A percentile compares a stretch with the other conserved stretches of the same genome.
Evolutionary conservation across 2,329 filamentous ascomycete genomes (phyloP).

Genomic region (Colletotrichum lini): DNA sequence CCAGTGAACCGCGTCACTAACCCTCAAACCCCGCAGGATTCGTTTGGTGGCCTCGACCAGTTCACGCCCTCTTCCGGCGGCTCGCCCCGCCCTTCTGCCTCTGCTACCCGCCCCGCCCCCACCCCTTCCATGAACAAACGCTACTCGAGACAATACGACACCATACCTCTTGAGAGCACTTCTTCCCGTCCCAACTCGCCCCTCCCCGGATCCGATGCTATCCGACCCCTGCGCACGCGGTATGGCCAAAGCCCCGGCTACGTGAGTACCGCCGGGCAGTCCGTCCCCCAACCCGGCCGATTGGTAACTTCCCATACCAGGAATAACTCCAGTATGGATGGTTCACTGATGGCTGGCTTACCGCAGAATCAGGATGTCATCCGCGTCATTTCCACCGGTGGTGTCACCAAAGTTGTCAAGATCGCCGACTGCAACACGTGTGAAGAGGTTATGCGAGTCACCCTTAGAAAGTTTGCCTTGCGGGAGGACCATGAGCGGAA

Average conservation of each 20-base stretch:
- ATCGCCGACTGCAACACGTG: slow-evolving; percentile 92
- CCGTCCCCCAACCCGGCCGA: slow-evolving; percentile 74
- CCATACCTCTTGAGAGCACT: slow-evolving; percentile 58
- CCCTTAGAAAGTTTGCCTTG: slow-evolving; percentile 87
- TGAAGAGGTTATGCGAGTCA: slow-evolving; percentile 93
- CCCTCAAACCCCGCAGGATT: slow-evolving; percentile 73
- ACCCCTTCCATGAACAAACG: slow-evolving; percentile 69
- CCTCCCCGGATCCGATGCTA: slow-evolving; percentile 66
- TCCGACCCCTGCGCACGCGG: slow-evolving; percentile 68
- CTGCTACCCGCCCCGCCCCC: slow-evolving; percentile 57
- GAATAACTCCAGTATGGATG: slow-evolving; percentile 87
- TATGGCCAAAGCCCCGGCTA: slow-evolving; percentile 69
- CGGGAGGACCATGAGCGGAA: slow-evolving; percentile 93
- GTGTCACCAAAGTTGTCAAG: slow-evolving; percentile 93
- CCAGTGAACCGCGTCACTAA: not conserved
- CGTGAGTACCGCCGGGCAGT: slow-evolving; percentile 66
- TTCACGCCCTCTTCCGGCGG: slow-evolving; percentile 71
- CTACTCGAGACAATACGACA: slow-evolving; percentile 74
- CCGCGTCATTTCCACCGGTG: slow-evolving; percentile 91
- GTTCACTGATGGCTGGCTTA: slow-evolving; percentile 86
- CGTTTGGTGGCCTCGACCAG: slow-evolving; percentile 83
- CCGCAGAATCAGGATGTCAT: slow-evolving; percentile 91
- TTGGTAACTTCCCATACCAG: slow-evolving; percentile 79
- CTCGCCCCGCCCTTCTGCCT: slow-evolving; percentile 74
- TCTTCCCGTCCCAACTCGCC: slow-evolving; percentile 82